Evolutionary conservation across 176 grass and related monocot species (phyloP), one percentile per base, ranked within the genome.

Genomic region (Zoysia pacifica): DNA sequence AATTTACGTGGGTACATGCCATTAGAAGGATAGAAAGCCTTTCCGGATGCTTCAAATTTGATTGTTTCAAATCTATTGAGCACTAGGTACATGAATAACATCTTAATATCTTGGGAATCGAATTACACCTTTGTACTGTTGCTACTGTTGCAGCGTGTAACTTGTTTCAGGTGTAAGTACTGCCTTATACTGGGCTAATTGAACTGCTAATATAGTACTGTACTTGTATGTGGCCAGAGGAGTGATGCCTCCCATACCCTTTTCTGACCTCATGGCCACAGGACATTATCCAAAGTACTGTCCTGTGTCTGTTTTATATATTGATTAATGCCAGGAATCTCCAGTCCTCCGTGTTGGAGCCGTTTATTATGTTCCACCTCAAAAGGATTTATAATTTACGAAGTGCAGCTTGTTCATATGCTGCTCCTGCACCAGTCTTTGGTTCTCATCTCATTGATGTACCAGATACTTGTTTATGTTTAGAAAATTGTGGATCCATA

Each of bases 201-300:
- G 48, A 64, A 79, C 80, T 85, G 77, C 62, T 72, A 77, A 59
- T 72, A 9, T 44, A 13, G 64, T 81, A 81, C 77, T 85, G 64
- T 81, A 81, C 77, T 85, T 71, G 58, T 20, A 15, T 56, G 77
- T 36, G 72, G 44, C 65, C 5, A 65, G 77, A 81, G 71, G 59
- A 66, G 8, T 38, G 28, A 50, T 88, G 63, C 70, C 61, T 47
- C 45, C 12, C 15, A 48, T 19, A 0, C n/a, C 55, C 48, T 84
- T 55, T 75, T 70, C 81, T 70, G 48, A 63, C 56, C 35, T 44
- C 13, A 51, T 81, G 65, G 36, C 37, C 35, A 58, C 56, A 72
- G 18, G 81, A 38, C 54, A 73, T 78, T 65, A 72, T 72, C 71
- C 36, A 72, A 67, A 46, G 39, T 61, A 78, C 38, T 67, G 39